A percentile compares a stretch with the other conserved stretches of the same genome.
Conservation (phyloP, 345 rosid species). For the Microcos paniculata region DNA sequence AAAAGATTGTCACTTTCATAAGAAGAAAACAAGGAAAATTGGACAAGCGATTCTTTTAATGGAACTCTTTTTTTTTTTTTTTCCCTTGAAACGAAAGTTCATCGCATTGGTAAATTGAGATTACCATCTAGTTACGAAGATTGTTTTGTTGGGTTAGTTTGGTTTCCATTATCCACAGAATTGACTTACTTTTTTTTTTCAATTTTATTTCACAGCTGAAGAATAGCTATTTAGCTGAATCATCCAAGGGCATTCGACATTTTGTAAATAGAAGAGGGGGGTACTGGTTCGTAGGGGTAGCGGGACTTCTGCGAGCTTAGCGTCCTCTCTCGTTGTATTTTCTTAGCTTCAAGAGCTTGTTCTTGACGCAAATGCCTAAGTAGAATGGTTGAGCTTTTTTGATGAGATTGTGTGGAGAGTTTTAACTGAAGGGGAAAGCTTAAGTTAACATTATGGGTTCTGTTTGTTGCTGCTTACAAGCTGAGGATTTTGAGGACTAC, state of each 20-base stretch:
- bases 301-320: slow-evolving; percentile 55
- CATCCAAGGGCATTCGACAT: slow-evolving; percentile 15
- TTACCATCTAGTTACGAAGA: background rate
- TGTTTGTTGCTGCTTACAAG: slow-evolving; percentile 79
- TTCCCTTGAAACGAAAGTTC: background rate
- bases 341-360: slow-evolving; percentile 10
- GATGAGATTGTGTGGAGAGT: slow-evolving; percentile 15
- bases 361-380: slow-evolving; percentile 20
- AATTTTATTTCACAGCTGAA: slow-evolving; percentile 37
- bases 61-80: background rate
- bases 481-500: slow-evolving; percentile 71
- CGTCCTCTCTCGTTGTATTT: slow-evolving; percentile 43
- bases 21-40: background rate
- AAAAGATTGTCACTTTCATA: slow-evolving; percentile 16
- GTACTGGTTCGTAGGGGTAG: slow-evolving; percentile 48
- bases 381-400: slow-evolving; percentile 14
- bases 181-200: background rate
- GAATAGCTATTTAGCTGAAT: slow-evolving; percentile 18
- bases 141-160: slow-evolving; percentile 11
- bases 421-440: slow-evolving; percentile 25
- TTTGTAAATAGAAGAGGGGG: slow-evolving; percentile 44
- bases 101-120: background rate
- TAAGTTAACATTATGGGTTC: slow-evolving; percentile 67
- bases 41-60: background rate
- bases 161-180: slow-evolving; percentile 4